Evolutionary conservation across 2,329 filamentous ascomycete genomes (phyloP), one percentile per base, ranked within the genome.

Genomic region (Ophiostoma triangulosporum): DNA sequence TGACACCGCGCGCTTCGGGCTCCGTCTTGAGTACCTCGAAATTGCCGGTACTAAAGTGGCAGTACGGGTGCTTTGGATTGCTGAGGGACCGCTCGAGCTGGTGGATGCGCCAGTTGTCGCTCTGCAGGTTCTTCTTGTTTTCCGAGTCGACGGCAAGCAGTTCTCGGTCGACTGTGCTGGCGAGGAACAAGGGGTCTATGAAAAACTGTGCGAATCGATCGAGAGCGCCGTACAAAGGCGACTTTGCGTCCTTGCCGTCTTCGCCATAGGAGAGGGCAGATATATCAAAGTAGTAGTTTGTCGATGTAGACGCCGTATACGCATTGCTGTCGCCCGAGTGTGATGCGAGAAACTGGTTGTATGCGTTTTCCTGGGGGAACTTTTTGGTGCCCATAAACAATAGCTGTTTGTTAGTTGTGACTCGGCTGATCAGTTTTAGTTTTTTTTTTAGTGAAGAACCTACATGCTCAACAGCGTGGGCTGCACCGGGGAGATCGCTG

Each of bases 351-450:
- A 95, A 98, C 65, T 91, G 84, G 63, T 88, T 88, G 73, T 98
- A 98, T 59, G 86, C 91, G 68, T 98, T 97, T 70, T 96, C 91
- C 65, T 84, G 80, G 0, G 93, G 93, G 64, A 93, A 98, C 79
- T 97, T 98, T 68, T 95, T 85, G 7, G 93, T 98, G 50, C 93
- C 93, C 93, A 98, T 97, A 72, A 98, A 98, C 24, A 98, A 73
- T 59, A 96, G 72, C 76, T 83, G 57, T 7, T n/a, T 22, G 45
- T 54, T 32, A 48, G 51, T 46, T 46, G 6, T 46, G 22, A 8
- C 5, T 9, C 33, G 20, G 4, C 3, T 24, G 6, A 24, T 22
- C 22, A 15, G 31, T 6, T 29, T 17, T 2, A 6, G 9, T 24
- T 40, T 15, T 50, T 14, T 40, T 52, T 26, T 62, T 52, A 20